A percentile compares a stretch with the other conserved stretches of the same genome.
Evolutionary conservation across 2,329 filamentous ascomycete species (phyloP).

Genomic region (Hirsutella minnesotensis): DNA sequence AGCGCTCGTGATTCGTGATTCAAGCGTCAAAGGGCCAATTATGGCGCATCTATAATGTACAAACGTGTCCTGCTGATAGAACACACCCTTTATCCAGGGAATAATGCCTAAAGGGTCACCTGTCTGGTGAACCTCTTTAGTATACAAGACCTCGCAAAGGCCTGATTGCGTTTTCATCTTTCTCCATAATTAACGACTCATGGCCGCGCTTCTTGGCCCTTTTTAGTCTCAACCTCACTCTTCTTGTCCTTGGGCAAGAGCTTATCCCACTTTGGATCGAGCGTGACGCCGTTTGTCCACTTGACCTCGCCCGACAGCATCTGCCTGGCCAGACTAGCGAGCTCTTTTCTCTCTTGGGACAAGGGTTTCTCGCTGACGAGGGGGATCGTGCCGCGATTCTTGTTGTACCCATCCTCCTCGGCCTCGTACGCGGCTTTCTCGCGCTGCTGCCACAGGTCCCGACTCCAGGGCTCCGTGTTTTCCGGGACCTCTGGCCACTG

Average conservation of each 20-base stretch:
- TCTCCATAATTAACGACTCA: too few species aligned
- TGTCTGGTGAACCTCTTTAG: too few species aligned
- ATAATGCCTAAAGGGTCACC: neutral
- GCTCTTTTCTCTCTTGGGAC: constrained; percentile 27
- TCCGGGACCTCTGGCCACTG: constrained; percentile 66
- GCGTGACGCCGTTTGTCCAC: constrained; percentile 41
- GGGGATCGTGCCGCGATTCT: constrained; percentile 21
- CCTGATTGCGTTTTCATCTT: too few species aligned
- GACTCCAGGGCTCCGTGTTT: constrained; percentile 52
- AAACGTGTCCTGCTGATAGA: too few species aligned
- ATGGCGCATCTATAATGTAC: too few species aligned
- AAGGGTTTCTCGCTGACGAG: constrained; percentile 29
- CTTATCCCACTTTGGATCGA: constrained; percentile 36
- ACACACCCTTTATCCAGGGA: too few species aligned
- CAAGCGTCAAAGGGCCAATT: too few species aligned
- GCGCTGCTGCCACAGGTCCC: constrained; percentile 42
- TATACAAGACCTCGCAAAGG: too few species aligned
- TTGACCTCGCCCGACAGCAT: constrained; percentile 47
- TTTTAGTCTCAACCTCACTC: constrained; percentile 4
- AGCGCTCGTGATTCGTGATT: neutral
- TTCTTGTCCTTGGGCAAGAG: constrained; percentile 14
- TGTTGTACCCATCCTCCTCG: constrained; percentile 19
- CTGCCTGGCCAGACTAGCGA: constrained; percentile 53
- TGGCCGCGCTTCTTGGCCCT: neutral
- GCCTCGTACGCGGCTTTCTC: constrained; percentile 33